These are phyloP conservation scores for Chrysanthemum seticuspe DNA, from an alignment of 129 eudicot species.

Conservation along the genomic window DNA sequence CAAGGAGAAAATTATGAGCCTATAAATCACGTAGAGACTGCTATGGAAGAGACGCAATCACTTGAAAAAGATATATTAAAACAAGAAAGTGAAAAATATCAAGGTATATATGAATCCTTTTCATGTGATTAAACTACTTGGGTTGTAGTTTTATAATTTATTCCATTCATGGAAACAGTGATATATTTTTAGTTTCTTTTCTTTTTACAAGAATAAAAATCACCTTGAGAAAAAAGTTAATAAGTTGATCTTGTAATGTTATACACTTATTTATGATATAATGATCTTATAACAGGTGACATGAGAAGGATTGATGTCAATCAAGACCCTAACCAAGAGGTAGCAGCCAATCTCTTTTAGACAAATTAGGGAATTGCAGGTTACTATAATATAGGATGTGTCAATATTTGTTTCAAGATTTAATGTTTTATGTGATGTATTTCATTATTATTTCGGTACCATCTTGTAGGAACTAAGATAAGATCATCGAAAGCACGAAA, in stretches of 20 bases:
- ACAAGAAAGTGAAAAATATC: conserved; percentile 13
- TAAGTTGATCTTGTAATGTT: neutral
- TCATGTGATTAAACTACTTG: neutral
- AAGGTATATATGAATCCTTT: conserved; percentile 14
- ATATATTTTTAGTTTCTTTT: neutral
- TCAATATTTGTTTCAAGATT: neutral
- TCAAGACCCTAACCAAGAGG: conserved; percentile 37
- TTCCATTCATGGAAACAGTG: neutral
- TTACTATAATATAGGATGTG: neutral
- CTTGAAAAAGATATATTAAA: conserved; percentile 12
- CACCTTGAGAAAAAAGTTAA: neutral
- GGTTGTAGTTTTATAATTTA: neutral
- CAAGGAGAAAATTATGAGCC: conserved; percentile 9
- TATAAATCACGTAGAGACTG: conserved; percentile 19
- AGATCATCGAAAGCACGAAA: conserved; percentile 1
- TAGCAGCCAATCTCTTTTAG: conserved; percentile 28
- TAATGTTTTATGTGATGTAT: neutral
- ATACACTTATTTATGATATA: neutral
- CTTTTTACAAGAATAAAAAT: neutral
- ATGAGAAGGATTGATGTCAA: conserved; percentile 35
- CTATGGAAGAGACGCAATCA: conserved; percentile 22
- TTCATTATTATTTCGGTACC: conserved; percentile 7
- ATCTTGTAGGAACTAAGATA: conserved; percentile 8
- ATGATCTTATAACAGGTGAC: conserved; percentile 25
- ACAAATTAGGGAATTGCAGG: conserved; percentile 25